Base-by-base conservation (phyloP, 768 basidiomycete genomes). In the Punctularia strigosozonata region DNA sequence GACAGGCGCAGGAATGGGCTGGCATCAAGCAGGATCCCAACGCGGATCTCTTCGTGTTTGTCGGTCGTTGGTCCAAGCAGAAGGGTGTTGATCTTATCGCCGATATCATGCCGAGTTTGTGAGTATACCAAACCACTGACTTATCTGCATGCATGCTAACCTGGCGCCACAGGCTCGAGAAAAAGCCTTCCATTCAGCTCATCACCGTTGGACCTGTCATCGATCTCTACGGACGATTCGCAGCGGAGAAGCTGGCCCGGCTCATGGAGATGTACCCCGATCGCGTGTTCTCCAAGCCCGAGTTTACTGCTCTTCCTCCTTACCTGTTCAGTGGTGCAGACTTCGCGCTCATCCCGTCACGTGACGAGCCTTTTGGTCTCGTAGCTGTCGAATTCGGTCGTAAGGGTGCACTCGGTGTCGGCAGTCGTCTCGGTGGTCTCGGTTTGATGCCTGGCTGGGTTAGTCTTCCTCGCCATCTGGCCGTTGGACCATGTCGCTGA, bases 371-470 rank as follows among this genome's bases (percentile, higher is more conserved):
- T 2, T 95, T 95, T 60, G 91, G 91, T 63, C 64, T 95, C 32
- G 90, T 94, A 22, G 90, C 91, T 37, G 91, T 95, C 47, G 91
- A 94, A 57, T 95, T 95, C 60, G 91, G 91, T 57, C 69, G 91
- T 48, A 95, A 94, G 59, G 91, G 91, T 68, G 91, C 91, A 39
- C 75, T 95, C 38, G 91, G 91, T 64, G 91, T 95, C 47, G 91
- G 91, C 47, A 79, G 82, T 65, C 84, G 91, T 50, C 71, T 94
- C 17, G 91, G 91, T 54, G 91, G 91, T 66, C 71, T 95, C 31
- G 91, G 91, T 60, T 65, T 95, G 43, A 95, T 95, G 91, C 91
- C 91, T 55, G 91, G 90, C 63, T 94, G 91, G 91, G 88, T 90
- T 54, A 51, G 81, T 70, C 1, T 15, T 43, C 31, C 13, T 38